phyloP scores from a whole-genome alignment of 2,329 filamentous ascomycete species.

The Ceratocystis papillata region DNA sequence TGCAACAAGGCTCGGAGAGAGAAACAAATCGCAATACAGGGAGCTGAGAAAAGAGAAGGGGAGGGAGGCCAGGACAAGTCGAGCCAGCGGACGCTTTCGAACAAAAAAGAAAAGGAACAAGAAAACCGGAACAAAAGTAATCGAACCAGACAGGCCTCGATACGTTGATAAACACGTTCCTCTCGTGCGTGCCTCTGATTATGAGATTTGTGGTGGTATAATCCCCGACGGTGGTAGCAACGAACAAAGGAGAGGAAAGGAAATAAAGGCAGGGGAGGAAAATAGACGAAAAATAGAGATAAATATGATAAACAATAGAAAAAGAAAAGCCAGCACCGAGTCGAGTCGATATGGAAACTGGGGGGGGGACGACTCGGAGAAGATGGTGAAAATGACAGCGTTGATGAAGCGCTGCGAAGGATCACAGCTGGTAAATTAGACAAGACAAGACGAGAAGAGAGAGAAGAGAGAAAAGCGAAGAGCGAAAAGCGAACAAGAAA shows the following conservation, averaged over 20 bases:
- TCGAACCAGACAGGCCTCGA: constrained; percentile 2
- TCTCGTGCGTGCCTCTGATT: neutral
- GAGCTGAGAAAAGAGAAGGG: constrained; percentile 5
- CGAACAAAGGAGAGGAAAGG: constrained; percentile 4
- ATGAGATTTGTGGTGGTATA: neutral
- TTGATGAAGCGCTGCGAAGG: constrained; percentile 11
- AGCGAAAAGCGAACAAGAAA: neutral
- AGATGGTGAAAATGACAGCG: constrained; percentile 7
- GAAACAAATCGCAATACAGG: constrained; percentile 15
- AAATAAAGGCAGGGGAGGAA: neutral
- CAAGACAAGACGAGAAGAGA: neutral
- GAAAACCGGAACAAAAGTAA: neutral
- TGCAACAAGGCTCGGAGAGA: constrained; percentile 5
- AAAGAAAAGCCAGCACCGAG: neutral
- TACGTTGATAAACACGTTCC: constrained; percentile 13
- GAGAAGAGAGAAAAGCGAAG: neutral
- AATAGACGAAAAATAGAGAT: constrained; percentile 3
- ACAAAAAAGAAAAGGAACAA: neutral
- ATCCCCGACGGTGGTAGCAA: constrained; percentile 2
- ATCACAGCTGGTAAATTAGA: constrained; percentile 14
- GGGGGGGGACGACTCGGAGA: neutral
- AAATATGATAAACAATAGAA: constrained; percentile 8
- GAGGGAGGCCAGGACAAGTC: neutral
- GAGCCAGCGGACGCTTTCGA: neutral
- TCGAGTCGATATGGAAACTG: neutral